Evolutionary conservation across 192 early-diverging fungal genomes (phyloP), one percentile per base, ranked within the genome.

Genomic region (Gryganskiella cystojenkinii): DNA sequence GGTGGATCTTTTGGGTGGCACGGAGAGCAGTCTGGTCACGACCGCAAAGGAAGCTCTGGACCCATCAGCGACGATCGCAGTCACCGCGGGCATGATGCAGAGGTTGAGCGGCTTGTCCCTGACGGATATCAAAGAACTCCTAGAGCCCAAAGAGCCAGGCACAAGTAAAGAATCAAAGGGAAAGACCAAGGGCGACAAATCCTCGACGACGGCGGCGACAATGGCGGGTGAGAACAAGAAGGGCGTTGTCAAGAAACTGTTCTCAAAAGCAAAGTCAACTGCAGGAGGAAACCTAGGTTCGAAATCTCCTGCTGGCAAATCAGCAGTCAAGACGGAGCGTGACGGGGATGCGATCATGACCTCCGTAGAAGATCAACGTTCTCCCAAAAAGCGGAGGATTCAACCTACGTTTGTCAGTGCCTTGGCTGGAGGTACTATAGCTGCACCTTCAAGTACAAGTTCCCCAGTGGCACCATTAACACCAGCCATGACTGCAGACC

Each of bases 261-360:
- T 59, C 34, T 67, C 65, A 46, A 67, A 67, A 31, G 33, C 56
- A 4, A 19, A 34, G 7, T 40, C 57, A 19, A 44, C n/a, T 43
- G 57, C 19, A 9, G 55, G 35, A 8, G 22, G 22, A 4, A 62
- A 62, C 44, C 19, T 28, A 49, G 19, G 19, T 31, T 25, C 27
- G n/a, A 28, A 15, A 61, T 31, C 49, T 24, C 20, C 63, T 13
- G 45, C 17, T 7, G 51, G 40, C 9, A 74, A 67, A 53, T 49
- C 25, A 0, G 37, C 58, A 5, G 46, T 56, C 55, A 78, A 78
- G 50, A 78, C 51, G 0, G 74, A 78, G 49, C 59, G 67, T 19
- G 74, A 78, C 44, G 74, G 74, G 8, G 74, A 78, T 40, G 50
- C 61, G 17, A 20, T 78, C 15, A 78, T 78, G 74, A 44, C 45